Percentiles rank a stretch among this genome's conserved stretches.
phyloP scores from a whole-genome alignment of 805 yeast genomes.

The Pichia exigua region DNA sequence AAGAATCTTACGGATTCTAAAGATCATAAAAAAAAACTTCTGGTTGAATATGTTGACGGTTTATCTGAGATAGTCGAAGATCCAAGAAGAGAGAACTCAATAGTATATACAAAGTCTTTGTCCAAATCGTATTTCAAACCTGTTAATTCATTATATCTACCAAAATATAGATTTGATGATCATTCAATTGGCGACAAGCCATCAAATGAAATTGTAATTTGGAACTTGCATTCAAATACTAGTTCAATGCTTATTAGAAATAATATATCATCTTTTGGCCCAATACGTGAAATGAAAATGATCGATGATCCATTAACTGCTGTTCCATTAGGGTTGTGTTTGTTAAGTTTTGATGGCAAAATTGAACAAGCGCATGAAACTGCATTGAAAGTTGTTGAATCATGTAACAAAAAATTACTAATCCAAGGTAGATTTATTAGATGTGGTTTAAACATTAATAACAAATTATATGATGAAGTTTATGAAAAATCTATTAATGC shows the following conservation, averaged over 20 bases:
- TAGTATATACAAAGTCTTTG: slow-evolving; percentile 7
- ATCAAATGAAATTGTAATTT: slow-evolving; percentile 56
- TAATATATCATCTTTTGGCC: slow-evolving; percentile 57
- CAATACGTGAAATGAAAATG: slow-evolving; percentile 48
- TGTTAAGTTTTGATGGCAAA: slow-evolving; percentile 55
- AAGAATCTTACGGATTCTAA: background rate
- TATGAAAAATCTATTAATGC: slow-evolving; percentile 25
- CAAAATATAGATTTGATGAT: slow-evolving; percentile 44
- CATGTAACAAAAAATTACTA: slow-evolving; percentile 33
- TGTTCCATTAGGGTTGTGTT: slow-evolving; percentile 67
- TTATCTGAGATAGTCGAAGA: slow-evolving; percentile 11
- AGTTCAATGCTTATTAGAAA: slow-evolving; percentile 39
- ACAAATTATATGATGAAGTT: slow-evolving; percentile 30
- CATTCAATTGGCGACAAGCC: slow-evolving; percentile 74
- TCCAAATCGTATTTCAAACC: slow-evolving; percentile 5
- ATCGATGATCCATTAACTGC: slow-evolving; percentile 69
- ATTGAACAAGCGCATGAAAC: slow-evolving; percentile 37
- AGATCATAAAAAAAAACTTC: background rate
- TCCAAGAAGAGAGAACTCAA: slow-evolving; percentile 15
- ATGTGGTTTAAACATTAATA: slow-evolving; percentile 43
- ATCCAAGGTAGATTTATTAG: slow-evolving; percentile 47
- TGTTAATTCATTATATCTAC: slow-evolving; percentile 15
- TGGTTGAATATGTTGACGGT: slow-evolving; percentile 2
- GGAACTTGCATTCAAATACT: slow-evolving; percentile 54
- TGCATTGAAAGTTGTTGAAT: slow-evolving; percentile 39